Conservation (phyloP, 2,329 filamentous ascomycete species). For the Fusarium poae region DNA sequence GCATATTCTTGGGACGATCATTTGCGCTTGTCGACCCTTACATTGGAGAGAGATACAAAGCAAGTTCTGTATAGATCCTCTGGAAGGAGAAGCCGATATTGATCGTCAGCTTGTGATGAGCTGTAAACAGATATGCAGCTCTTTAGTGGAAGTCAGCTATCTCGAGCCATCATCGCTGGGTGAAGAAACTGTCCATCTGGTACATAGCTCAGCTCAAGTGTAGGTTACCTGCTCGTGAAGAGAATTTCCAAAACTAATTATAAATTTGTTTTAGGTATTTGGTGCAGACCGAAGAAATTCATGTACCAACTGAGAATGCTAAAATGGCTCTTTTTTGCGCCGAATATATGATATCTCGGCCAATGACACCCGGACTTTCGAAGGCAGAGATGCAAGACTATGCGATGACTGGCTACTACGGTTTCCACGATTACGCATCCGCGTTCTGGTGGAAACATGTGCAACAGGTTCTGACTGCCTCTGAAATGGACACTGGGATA, state of each 20-base stretch:
- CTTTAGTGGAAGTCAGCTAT: neutral
- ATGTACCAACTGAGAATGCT: neutral
- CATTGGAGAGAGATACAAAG: neutral
- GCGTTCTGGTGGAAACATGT: neutral
- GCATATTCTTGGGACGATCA: neutral
- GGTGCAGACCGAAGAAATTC: neutral
- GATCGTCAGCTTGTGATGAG: neutral
- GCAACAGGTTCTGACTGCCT: neutral
- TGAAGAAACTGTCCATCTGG: neutral
- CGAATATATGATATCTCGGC: neutral
- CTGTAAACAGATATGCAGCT: neutral
- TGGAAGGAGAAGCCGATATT: neutral
- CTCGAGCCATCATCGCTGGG: neutral
- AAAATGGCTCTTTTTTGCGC: neutral
- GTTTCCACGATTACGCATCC: neutral
- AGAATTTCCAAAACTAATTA: accelerated
- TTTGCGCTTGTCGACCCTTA: neutral
- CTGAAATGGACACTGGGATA: neutral
- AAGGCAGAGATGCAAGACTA: accelerated
- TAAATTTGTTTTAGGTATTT: neutral
- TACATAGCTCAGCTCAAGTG: neutral
- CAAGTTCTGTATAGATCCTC: neutral
- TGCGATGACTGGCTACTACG: neutral
- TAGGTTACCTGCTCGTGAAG: accelerated
- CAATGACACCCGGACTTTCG: neutral